Evolutionary conservation across 1,139 yeast genomes (phyloP), one percentile per base, ranked within the genome.

Genomic region (Hemisphaericaspora lyxosophila): DNA sequence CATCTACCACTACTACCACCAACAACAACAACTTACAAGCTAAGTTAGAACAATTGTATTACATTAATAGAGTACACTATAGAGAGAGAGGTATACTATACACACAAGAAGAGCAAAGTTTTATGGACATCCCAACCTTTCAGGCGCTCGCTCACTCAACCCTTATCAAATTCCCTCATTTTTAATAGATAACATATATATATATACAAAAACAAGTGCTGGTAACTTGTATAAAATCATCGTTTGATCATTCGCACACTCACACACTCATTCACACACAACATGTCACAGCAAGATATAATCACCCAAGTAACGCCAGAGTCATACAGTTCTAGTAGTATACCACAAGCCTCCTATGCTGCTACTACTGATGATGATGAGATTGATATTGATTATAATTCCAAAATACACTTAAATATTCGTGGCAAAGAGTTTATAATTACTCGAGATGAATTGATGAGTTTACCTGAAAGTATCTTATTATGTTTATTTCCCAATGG

Each of bases 401-500:
- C 85, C 15, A 75, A 77, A 47, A 84, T 87, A 44, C 76, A 73
- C 48, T 72, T 84, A 61, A 79, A 80, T 54, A 74, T 83, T 39
- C 70, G 94, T 36, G 94, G 87, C 11, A 62, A 59, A 13, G 57
- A 64, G 43, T 86, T 83, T 59, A 76, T 80, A 39, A 82, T 92
- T 35, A 81, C 95, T 2, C 72, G 96, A 46, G 96, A 88, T 50
- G 96, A 88, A 57, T 73, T 92, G 48, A 82, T 89, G 85, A 80
- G 90, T 40, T 68, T 92, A 37, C 97, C 98, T 1, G 97, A 94
- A 59, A 81, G 92, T 46, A 82, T 94, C 23, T 67, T 94, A 44
- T 74, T 90, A 40, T 88, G 97, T 49, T 64, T 87, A 39, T 94
- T 82, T 60, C 96, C 97, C 12, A 86, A 87, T 48, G 97, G 97